Conservation (phyloP, 2,329 filamentous ascomycete genomes). For the Clonostachys rhizophaga region DNA sequence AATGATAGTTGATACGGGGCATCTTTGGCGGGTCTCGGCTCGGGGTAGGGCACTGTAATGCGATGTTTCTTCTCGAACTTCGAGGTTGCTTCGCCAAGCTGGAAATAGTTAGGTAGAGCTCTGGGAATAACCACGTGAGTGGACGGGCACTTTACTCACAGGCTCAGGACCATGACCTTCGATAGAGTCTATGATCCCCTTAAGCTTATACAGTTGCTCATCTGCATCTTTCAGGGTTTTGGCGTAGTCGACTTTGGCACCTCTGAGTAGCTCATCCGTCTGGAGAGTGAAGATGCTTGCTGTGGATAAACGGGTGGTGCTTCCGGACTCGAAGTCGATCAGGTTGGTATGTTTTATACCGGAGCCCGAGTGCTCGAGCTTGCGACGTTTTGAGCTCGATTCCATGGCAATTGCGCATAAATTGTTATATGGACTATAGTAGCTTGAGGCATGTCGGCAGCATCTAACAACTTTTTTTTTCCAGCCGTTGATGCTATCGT, state of each 20-base stretch:
- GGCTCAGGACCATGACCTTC: slow-evolving; percentile 41
- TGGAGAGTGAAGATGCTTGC: slow-evolving; percentile 54
- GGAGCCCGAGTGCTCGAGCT: slow-evolving; percentile 33
- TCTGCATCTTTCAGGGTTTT: slow-evolving; percentile 43
- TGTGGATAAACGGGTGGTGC: slow-evolving; percentile 32
- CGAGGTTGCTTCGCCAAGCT: slow-evolving; percentile 66
- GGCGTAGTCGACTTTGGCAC: slow-evolving; percentile 47
- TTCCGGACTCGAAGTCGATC: slow-evolving; percentile 33
- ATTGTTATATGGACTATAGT: too few relatives aligned
- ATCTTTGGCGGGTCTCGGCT: slow-evolving; percentile 71
- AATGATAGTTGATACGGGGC: slow-evolving; percentile 80
- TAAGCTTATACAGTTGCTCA: slow-evolving; percentile 43
- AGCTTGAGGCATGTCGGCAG: too few relatives aligned
- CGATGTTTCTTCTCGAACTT: slow-evolving; percentile 63
- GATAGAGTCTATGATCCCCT: slow-evolving; percentile 45
- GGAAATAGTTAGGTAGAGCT: slow-evolving; percentile 7
- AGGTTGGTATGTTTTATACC: slow-evolving; percentile 25
- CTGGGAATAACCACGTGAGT: background rate
- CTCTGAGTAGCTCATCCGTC: slow-evolving; percentile 53
- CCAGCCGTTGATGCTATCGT: too few relatives aligned
- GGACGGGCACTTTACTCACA: slow-evolving; percentile 28
- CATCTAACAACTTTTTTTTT: too few relatives aligned
- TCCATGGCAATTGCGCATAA: slow-evolving; percentile 28
- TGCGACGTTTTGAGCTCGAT: slow-evolving; percentile 40
- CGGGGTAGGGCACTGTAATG: slow-evolving; percentile 76